Evolutionary conservation across 2,329 filamentous ascomycete species (phyloP).

Genomic region (Aspergillus fructus): DNA sequence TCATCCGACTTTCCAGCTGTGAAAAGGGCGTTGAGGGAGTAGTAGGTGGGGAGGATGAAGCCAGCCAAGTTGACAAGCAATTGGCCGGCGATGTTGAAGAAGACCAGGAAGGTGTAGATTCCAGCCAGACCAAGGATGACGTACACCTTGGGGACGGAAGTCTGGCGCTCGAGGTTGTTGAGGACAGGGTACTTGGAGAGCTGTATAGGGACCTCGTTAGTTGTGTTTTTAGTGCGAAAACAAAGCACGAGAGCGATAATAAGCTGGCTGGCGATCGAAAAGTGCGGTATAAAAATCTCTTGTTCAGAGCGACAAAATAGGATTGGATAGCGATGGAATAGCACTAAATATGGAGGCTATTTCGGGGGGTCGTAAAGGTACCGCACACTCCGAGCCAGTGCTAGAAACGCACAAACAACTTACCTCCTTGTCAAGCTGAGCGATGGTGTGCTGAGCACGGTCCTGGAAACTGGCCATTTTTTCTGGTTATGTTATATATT

Average conservation of each 20-base stretch:
- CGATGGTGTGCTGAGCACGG: constrained; percentile 62
- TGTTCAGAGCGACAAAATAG: not conserved
- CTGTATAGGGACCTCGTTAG: constrained; percentile 38
- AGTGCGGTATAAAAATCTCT: not conserved
- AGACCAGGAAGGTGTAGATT: constrained; percentile 69
- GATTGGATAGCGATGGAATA: not conserved
- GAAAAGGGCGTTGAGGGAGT: constrained; percentile 65
- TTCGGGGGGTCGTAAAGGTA: constrained; percentile 7
- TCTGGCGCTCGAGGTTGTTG: constrained; percentile 68
- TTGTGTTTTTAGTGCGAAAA: constrained; percentile 9
- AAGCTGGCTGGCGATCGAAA: not conserved
- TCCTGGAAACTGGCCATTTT: constrained; percentile 57
- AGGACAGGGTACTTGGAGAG: constrained; percentile 67
- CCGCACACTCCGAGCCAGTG: constrained; percentile 21
- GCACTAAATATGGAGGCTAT: not conserved
- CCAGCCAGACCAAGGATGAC: constrained; percentile 63
- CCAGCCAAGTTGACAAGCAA: constrained; percentile 68
- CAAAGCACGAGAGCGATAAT: constrained; percentile 1
- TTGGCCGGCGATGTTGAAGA: constrained; percentile 70
- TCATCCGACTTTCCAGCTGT: constrained; percentile 61
- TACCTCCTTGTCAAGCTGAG: constrained; percentile 69
- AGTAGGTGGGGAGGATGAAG: constrained; percentile 65
- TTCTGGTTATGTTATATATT: not conserved
- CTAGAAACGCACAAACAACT: constrained; percentile 31
- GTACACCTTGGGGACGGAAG: constrained; percentile 67